Conservation (phyloP, 2,329 filamentous ascomycete genomes). For the Emmonsiellopsis sp. region DNA sequence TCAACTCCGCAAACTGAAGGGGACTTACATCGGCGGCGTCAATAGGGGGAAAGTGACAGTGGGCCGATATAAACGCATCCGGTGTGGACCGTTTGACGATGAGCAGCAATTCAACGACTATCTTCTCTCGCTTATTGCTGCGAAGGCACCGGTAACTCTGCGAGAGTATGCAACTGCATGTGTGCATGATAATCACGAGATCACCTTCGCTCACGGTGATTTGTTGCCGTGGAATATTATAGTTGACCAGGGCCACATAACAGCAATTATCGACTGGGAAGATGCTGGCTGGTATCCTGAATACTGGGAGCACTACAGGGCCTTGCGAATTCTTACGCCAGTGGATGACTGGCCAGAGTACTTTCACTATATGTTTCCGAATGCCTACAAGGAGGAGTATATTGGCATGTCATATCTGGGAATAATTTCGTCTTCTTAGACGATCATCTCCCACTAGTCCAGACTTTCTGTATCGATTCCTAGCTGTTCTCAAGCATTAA, state of each 20-base stretch:
- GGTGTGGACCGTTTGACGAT: background rate
- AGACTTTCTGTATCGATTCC: background rate
- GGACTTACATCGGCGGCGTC: background rate
- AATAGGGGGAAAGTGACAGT: background rate
- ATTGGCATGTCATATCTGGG: background rate
- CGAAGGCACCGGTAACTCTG: background rate
- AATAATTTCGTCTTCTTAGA: background rate
- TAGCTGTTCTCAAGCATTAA: background rate
- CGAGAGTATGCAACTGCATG: background rate
- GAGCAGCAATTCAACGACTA: background rate
- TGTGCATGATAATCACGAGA: background rate
- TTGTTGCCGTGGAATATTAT: background rate
- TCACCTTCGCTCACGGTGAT: background rate
- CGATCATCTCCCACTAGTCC: background rate
- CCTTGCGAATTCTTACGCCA: background rate
- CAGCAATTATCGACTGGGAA: background rate
- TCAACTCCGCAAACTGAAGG: background rate
- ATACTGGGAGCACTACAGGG: background rate
- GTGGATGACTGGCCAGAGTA: background rate
- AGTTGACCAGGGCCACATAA: background rate
- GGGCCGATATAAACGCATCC: background rate
- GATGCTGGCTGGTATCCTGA: background rate
- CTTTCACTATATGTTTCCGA: background rate
- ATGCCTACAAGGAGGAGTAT: background rate
- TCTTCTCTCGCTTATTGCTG: background rate